Percentiles rank a stretch among this genome's conserved stretches.
phyloP scores from a whole-genome alignment of 2,329 filamentous ascomycete species.

The Epichloe gansuensis region DNA sequence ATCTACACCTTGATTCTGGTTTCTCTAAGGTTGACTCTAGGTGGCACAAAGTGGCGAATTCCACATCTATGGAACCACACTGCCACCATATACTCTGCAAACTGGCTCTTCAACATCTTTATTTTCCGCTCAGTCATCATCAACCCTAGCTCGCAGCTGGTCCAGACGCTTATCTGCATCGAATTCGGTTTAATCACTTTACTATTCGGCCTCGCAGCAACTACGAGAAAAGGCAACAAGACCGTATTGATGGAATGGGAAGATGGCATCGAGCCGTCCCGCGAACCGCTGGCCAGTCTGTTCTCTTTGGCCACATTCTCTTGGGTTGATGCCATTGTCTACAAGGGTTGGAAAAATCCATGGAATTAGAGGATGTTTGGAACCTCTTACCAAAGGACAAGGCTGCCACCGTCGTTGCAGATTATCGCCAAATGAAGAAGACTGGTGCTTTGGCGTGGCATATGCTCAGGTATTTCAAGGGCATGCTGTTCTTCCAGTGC shows the following conservation, averaged over 20 bases:
- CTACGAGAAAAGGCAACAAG: slow-evolving; percentile 85
- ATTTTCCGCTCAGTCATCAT: slow-evolving; percentile 79
- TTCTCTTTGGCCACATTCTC: slow-evolving; percentile 78
- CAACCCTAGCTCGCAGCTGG: slow-evolving; percentile 53
- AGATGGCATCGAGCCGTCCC: slow-evolving; percentile 74
- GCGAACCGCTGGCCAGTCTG: slow-evolving; percentile 76
- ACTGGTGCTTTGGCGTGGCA: slow-evolving; percentile 70
- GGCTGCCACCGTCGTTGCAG: slow-evolving; percentile 63
- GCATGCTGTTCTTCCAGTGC: slow-evolving; percentile 63
- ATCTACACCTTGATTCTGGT: slow-evolving; percentile 66
- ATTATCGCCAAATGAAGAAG: slow-evolving; percentile 78
- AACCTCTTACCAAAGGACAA: slow-evolving; percentile 83
- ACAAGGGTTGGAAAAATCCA: slow-evolving; percentile 76
- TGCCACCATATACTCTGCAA: slow-evolving; percentile 64
- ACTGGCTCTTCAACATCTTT: slow-evolving; percentile 67
- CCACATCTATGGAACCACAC: slow-evolving; percentile 88
- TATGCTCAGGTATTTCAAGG: slow-evolving; percentile 73
- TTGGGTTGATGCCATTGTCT: slow-evolving; percentile 85
- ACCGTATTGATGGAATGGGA: slow-evolving; percentile 81
- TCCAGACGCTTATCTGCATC: slow-evolving; percentile 53
- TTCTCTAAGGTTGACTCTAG: slow-evolving; percentile 57
- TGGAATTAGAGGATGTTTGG: slow-evolving; percentile 83
- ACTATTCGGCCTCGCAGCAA: slow-evolving; percentile 63
- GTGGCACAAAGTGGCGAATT: slow-evolving; percentile 51
- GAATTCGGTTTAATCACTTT: slow-evolving; percentile 67